Base-by-base conservation (phyloP, 2,329 filamentous ascomycete species). In the Diaporthe citrichinensis region DNA sequence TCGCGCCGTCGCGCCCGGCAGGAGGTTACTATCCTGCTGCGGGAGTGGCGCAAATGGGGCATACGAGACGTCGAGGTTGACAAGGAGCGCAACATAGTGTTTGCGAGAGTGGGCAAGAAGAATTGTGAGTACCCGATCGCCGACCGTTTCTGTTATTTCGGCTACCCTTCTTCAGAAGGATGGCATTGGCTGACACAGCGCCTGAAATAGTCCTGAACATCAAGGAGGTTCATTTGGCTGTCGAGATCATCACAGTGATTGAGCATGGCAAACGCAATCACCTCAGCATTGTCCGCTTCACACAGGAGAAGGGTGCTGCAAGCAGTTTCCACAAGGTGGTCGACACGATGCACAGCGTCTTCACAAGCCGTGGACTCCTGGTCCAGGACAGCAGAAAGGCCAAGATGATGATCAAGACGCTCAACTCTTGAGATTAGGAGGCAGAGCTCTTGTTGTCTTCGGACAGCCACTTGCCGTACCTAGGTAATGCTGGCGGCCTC, bases 251-350 rank as follows among this genome's bases (percentile, higher is more conserved):
- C 86, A 95, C 94, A 2, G 93, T 98, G 51, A 93, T 98, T 77
- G 94, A 98, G 85, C 94, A 97, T 81, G 94, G 94, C 65, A 93
- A 91, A 80, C 92, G 92, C 78, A 92, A 91, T 61, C 93, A 93
- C 62, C 89, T 98, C 72, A 94, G 93, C 82, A 92, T 98, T 78
- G 92, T 94, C 41, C 93, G 95, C 49, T 95, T 98, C 83, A 96
- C 94, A 1, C 96, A 98, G 81, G 95, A 97, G 81, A 93, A 93
- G 75, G 97, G 96, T n/a, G 96, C 96, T 2, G 95, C 95, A 51
- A 97, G 94, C 80, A 97, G 94, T 79, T 98, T 98, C 85, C 90
- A 95, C 82, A 92, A 92, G 81, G 94, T 98, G 14, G 90, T 97
- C 36, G 93, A 95, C 76, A 93, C 94, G 4, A 88, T 98, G 79